These are phyloP conservation scores for Aschersonia sp. DNA, from an alignment of 2,329 filamentous ascomycete genomes.

Conservation along the genomic window DNA sequence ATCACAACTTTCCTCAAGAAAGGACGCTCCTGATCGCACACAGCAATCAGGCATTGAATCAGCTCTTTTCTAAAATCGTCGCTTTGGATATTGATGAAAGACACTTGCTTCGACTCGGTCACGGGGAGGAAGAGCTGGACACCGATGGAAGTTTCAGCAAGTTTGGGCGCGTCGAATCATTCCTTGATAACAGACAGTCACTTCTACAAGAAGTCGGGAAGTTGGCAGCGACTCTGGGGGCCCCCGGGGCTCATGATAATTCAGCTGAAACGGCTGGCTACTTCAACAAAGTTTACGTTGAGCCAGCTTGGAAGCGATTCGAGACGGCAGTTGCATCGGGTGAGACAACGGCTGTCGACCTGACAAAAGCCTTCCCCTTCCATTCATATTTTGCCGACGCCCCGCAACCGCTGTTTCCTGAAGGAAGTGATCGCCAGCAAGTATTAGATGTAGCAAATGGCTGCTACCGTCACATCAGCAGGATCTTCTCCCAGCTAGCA, in stretches of 20 bases:
- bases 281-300: conserved; percentile 84
- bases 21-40: conserved; percentile 87
- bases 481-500: conserved; percentile 82
- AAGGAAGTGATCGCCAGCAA: conserved; percentile 47
- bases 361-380: conserved; percentile 73
- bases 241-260: conserved; percentile 86
- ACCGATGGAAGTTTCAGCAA: conserved; percentile 85
- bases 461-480: conserved; percentile 77
- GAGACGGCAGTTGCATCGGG: conserved; percentile 41
- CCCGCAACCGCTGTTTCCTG: conserved; percentile 71
- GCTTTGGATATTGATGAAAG: conserved; percentile 89
- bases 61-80: conserved; percentile 96
- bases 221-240: conserved; percentile 70
- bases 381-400: conserved; percentile 75
- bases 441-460: conserved; percentile 65
- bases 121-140: conserved; percentile 87
- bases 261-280: conserved; percentile 96
- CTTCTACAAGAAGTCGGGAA: conserved; percentile 76
- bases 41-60: conserved; percentile 95
- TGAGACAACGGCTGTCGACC: conserved; percentile 41
- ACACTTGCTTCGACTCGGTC: conserved; percentile 80
- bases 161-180: conserved; percentile 85
- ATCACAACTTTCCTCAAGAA: conserved; percentile 92
- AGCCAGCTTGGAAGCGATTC: conserved; percentile 80
- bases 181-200: conserved; percentile 71